phyloP scores from a whole-genome alignment of 371 early-diverging fungal species.

The Chytridium lagenaria region DNA sequence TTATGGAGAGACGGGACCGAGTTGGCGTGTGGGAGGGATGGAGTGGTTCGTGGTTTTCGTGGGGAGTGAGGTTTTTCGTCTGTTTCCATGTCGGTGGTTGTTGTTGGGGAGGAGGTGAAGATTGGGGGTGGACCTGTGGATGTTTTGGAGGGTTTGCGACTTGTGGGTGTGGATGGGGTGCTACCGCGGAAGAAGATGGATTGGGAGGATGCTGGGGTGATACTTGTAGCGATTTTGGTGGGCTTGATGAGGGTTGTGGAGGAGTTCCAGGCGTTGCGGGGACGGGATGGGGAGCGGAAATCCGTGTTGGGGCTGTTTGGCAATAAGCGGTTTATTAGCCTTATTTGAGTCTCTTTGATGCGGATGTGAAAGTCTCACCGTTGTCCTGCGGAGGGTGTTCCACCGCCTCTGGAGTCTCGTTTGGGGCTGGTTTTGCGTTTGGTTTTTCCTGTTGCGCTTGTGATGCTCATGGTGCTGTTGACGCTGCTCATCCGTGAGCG shows the following conservation, averaged over 20 bases:
- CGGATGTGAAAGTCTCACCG: neutral
- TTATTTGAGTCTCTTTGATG: no score
- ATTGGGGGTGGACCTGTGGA: neutral
- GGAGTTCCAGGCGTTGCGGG: slow-evolving; percentile 6
- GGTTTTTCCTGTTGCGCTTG: neutral
- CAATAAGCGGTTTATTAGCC: no score
- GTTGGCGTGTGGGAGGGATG: neutral
- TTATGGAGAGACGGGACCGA: slow-evolving; percentile 8
- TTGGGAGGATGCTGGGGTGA: slow-evolving; percentile 10
- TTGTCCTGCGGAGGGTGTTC: neutral
- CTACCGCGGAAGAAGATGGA: slow-evolving; percentile 12
- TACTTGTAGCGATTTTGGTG: neutral
- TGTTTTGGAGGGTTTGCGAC: slow-evolving; percentile 9
- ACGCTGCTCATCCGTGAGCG: slow-evolving; percentile 6
- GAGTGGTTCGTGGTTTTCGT: slow-evolving; percentile 5
- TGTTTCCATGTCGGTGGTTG: neutral
- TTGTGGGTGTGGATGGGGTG: slow-evolving; percentile 2
- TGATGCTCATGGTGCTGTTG: slow-evolving; percentile 11
- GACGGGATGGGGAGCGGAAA: neutral
- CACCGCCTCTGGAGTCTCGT: neutral
- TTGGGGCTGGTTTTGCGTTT: neutral
- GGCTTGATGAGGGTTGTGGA: neutral
- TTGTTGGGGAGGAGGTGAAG: neutral
- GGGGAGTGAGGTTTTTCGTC: neutral
- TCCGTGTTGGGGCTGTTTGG: neutral